Percentiles rank a stretch among this genome's conserved stretches.
phyloP scores from a whole-genome alignment of 2,329 filamentous ascomycete genomes.

The Arthrinium puccinioides region DNA sequence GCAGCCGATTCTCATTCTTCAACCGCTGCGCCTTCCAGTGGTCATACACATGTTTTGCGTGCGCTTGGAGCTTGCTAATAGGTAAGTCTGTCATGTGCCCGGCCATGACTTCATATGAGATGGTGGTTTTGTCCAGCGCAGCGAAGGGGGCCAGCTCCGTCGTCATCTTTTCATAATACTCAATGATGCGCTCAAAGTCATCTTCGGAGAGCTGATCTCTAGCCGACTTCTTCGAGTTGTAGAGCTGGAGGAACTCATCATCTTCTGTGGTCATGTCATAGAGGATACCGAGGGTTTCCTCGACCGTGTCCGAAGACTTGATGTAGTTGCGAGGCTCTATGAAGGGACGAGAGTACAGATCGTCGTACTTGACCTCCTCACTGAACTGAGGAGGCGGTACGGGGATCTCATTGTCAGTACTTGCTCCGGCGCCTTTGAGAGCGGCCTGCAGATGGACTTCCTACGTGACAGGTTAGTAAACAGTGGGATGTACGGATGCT shows the following conservation, averaged over 20 bases:
- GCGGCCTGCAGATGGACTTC: conserved; percentile 94
- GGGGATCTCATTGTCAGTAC: conserved; percentile 52
- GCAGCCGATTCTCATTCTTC: conserved; percentile 58
- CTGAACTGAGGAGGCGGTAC: conserved; percentile 59
- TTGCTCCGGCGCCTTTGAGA: conserved; percentile 46
- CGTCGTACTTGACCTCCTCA: conserved; percentile 72
- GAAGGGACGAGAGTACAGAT: conserved; percentile 74
- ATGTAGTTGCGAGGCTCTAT: conserved; percentile 88
- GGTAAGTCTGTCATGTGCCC: conserved; percentile 51
- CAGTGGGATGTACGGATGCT: too few relatives aligned
- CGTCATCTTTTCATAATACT: conserved; percentile 86
- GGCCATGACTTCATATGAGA: conserved; percentile 71
- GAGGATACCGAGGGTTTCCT: conserved; percentile 82
- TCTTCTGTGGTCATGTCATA: conserved; percentile 96
- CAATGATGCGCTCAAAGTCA: conserved; percentile 90
- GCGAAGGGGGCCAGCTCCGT: conserved; percentile 81
- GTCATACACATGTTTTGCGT: conserved; percentile 76
- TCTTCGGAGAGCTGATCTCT: conserved; percentile 70
- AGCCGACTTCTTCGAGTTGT: conserved; percentile 69
- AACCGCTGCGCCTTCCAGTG: conserved; percentile 76
- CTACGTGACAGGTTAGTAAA: conserved; percentile 51
- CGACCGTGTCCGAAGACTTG: conserved; percentile 94
- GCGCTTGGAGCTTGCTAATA: conserved; percentile 36
- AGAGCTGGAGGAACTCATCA: conserved; percentile 71
- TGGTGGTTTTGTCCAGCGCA: conserved; percentile 79